Conservation (phyloP, 306 rosid genomes). For the Comarum palustre region DNA sequence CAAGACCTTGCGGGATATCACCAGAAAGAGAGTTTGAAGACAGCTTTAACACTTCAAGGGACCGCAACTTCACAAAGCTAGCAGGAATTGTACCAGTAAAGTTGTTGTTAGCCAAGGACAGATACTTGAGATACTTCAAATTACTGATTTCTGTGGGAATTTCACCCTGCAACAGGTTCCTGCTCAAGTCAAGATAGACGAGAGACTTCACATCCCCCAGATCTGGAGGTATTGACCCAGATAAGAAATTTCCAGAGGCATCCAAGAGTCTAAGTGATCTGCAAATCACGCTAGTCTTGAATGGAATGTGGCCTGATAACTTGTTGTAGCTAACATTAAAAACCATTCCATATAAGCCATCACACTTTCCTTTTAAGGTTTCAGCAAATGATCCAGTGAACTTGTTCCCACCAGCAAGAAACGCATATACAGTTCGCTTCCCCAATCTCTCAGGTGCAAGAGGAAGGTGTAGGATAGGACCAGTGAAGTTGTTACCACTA, state of each 20-base stretch:
- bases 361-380: constrained; percentile 24
- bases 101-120: constrained; percentile 36
- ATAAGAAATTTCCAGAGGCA: constrained; percentile 30
- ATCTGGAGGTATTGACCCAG: constrained; percentile 26
- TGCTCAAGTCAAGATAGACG: constrained; percentile 35
- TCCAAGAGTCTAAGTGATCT: constrained; percentile 29
- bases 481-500: constrained; percentile 40
- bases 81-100: constrained; percentile 36
- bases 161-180: constrained; percentile 34
- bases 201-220: constrained; percentile 33
- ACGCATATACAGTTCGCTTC: constrained; percentile 26
- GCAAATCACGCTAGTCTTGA: constrained; percentile 16
- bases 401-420: constrained; percentile 34
- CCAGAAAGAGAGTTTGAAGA: constrained; percentile 38
- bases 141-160: constrained; percentile 27
- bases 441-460: constrained; percentile 11
- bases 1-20: constrained; percentile 32
- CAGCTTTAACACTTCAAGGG: constrained; percentile 35
- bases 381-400: constrained; percentile 29
- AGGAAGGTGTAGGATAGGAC: constrained; percentile 28
- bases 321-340: constrained; percentile 32
- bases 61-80: constrained; percentile 22
- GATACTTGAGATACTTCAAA: constrained; percentile 36
- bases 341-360: constrained; percentile 26
- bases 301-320: constrained; percentile 32